phyloP scores from a whole-genome alignment of 768 basidiomycete genomes.

The Tricholoma matsutake region DNA sequence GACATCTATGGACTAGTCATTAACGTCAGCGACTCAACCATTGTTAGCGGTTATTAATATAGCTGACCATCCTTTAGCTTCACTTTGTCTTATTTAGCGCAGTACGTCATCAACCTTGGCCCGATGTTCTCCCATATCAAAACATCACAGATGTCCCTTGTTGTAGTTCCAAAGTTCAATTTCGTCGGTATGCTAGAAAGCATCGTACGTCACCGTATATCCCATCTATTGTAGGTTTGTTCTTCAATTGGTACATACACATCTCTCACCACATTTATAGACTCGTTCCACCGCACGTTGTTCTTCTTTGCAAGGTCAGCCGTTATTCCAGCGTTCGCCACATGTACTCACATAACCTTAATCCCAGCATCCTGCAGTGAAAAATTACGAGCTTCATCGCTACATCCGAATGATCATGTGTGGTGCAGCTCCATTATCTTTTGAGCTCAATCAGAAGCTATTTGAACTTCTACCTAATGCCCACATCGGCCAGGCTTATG shows the following conservation, averaged over 20 bases:
- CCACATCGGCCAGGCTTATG: conserved; percentile 58
- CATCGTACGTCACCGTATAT: conserved; percentile 55
- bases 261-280: conserved; percentile 23
- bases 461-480: conserved; percentile 49
- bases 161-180: conserved; percentile 61
- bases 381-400: conserved; percentile 44
- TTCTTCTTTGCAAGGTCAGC: conserved; percentile 55
- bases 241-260: not conserved
- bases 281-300: conserved; percentile 57
- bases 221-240: conserved; percentile 17
- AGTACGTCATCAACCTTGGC: conserved; percentile 32
- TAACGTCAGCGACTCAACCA: conserved; percentile 35
- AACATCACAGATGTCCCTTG: conserved; percentile 42
- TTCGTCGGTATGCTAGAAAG: conserved; percentile 60
- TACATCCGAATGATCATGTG: conserved; percentile 47
- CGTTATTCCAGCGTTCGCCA: not conserved
- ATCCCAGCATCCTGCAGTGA: conserved; percentile 46
- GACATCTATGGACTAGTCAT: conserved; percentile 72
- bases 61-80: conserved; percentile 31
- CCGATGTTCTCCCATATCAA: not conserved
- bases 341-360: not conserved
- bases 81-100: conserved; percentile 55
- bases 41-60: not conserved
- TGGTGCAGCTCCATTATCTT: conserved; percentile 58
- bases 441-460: conserved; percentile 49